phyloP scores from a whole-genome alignment of 345 rosid genomes.

The Lumnitzera littorea region DNA sequence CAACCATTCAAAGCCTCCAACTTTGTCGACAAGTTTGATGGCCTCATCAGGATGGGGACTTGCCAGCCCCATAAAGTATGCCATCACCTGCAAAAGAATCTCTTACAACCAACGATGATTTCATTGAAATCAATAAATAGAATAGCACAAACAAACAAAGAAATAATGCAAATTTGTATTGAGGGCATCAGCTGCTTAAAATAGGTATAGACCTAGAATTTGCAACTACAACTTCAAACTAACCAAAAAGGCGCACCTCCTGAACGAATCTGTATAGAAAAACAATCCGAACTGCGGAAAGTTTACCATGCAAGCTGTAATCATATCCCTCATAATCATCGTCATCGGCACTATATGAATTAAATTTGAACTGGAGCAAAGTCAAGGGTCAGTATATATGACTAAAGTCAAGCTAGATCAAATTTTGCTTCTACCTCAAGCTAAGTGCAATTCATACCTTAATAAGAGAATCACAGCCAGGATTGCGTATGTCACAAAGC shows the following conservation, averaged over 20 bases:
- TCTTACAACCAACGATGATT: too few relatives aligned
- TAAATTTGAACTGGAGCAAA: slow-evolving; percentile 72
- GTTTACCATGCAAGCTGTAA: slow-evolving; percentile 80
- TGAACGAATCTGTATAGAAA: slow-evolving; percentile 93
- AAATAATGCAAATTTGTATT: too few relatives aligned
- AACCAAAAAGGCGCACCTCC: slow-evolving; percentile 54
- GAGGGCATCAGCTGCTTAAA: too few relatives aligned
- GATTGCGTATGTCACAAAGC: slow-evolving; percentile 98
- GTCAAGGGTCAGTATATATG: slow-evolving; percentile 11
- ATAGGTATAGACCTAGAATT: background rate
- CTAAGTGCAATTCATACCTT: slow-evolving; percentile 37
- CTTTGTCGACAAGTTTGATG: slow-evolving; percentile 92
- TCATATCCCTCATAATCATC: slow-evolving; percentile 96
- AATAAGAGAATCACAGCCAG: slow-evolving; percentile 89
- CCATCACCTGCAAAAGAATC: slow-evolving; percentile 56
- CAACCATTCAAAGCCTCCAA: slow-evolving; percentile 97
- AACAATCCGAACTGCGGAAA: slow-evolving; percentile 91
- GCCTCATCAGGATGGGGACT: slow-evolving; percentile 92
- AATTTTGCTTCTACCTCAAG: slow-evolving; percentile 6
- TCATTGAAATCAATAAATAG: background rate
- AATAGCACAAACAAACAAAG: background rate
- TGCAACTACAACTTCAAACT: background rate
- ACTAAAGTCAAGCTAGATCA: background rate
- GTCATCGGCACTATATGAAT: slow-evolving; percentile 83
- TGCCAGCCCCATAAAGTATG: slow-evolving; percentile 92